These are phyloP conservation scores for Pseudomonodictys pantanalensis DNA, from an alignment of 495 filamentous ascomycete genomes.

Conservation along the genomic window DNA sequence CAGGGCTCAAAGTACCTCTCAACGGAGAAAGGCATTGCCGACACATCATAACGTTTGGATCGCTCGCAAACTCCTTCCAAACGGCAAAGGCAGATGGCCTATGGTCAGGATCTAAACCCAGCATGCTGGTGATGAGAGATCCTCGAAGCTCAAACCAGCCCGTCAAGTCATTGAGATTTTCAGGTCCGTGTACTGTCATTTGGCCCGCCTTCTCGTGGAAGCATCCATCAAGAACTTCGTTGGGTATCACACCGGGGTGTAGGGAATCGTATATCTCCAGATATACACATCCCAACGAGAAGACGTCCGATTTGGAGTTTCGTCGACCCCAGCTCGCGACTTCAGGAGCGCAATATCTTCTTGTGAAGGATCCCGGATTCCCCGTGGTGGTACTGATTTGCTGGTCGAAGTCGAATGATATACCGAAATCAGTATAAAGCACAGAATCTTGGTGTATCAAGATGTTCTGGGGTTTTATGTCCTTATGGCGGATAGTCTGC, in stretches of 20 bases:
- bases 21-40: too few species aligned
- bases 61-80: too few species aligned
- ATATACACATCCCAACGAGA: not conserved
- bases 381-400: not conserved
- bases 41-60: too few species aligned
- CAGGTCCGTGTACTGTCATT: too few species aligned
- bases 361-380: not conserved
- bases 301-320: not conserved
- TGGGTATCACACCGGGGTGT: not conserved
- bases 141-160: too few species aligned
- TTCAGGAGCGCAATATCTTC: not conserved
- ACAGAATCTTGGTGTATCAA: not conserved
- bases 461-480: constrained; percentile 22
- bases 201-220: too few species aligned
- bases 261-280: not conserved
- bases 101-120: too few species aligned
- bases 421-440: constrained; percentile 18
- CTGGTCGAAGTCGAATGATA: not conserved
- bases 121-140: too few species aligned
- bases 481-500: constrained; percentile 16
- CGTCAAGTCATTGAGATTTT: too few species aligned
- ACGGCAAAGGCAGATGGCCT: too few species aligned
- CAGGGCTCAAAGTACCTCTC: too few species aligned
- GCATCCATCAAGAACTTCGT: too few species aligned
- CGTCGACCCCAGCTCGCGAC: not conserved